Conservation (phyloP, 1,284 basidiomycete genomes). For the Austroboletus rostrupii region DNA sequence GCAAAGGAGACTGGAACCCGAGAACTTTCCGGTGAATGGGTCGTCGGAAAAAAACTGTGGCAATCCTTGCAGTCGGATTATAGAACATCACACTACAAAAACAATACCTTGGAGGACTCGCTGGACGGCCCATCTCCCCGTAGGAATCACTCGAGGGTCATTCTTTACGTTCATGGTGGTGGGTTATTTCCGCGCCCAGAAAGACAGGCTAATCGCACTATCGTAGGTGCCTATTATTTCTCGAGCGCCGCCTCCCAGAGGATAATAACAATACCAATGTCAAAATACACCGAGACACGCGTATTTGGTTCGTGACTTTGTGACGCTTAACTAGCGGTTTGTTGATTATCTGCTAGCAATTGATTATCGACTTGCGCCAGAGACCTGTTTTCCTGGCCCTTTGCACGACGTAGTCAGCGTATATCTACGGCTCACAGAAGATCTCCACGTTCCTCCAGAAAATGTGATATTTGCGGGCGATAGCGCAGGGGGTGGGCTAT, state of each 20-base stretch:
- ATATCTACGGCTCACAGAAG: constrained; percentile 85
- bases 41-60: constrained; percentile 91
- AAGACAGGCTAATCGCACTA: constrained; percentile 5
- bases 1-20: constrained; percentile 68
- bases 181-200: constrained; percentile 20
- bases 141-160: constrained; percentile 70
- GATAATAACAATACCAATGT: constrained; percentile 86
- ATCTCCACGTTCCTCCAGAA: constrained; percentile 86
- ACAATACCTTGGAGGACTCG: constrained; percentile 12
- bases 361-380: constrained; percentile 94
- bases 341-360: constrained; percentile 53
- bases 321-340: background rate
- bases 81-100: constrained; percentile 40
- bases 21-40: constrained; percentile 93
- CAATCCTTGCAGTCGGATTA: constrained; percentile 83
- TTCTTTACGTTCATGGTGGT: constrained; percentile 94
- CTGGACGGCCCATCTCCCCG: constrained; percentile 13
- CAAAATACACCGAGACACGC: constrained; percentile 86
- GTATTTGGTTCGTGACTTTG: constrained; percentile 76
- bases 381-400: constrained; percentile 90
- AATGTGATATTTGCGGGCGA: constrained; percentile 90
- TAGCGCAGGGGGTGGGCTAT: constrained; percentile 89
- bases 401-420: constrained; percentile 87
- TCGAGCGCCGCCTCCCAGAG: constrained; percentile 94
- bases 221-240: constrained; percentile 86